Evolutionary conservation across 1,284 basidiomycete species (phyloP).

Genomic region (Taiwanofungus camphoratus): DNA sequence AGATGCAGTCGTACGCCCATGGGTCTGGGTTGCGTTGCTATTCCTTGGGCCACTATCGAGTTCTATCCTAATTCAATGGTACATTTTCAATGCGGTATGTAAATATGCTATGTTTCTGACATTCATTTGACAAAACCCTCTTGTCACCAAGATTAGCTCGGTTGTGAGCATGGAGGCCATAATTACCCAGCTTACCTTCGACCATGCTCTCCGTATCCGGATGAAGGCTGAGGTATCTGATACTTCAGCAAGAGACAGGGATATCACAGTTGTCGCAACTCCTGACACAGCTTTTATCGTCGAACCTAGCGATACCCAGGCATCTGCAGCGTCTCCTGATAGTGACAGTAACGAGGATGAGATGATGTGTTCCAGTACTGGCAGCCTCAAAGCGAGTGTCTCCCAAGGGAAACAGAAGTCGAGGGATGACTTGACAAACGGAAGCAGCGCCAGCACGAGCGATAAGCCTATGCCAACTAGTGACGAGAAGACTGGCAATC

Average conservation of each 20-base stretch:
- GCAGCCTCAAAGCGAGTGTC: background rate
- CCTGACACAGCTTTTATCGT: constrained; percentile 25
- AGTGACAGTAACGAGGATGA: constrained; percentile 14
- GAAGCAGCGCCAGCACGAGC: constrained; percentile 4
- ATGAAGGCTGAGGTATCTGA: constrained; percentile 46
- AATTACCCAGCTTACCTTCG: constrained; percentile 66
- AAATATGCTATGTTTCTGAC: background rate
- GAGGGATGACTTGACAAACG: constrained; percentile 8
- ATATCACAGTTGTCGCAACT: constrained; percentile 18
- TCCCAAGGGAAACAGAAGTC: constrained; percentile 19
- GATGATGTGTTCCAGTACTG: constrained; percentile 3
- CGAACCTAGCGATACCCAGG: constrained; percentile 12
- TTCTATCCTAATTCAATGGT: constrained; percentile 35
- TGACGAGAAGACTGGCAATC: constrained; percentile 27
- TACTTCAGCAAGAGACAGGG: constrained; percentile 12
- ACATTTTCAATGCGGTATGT: constrained; percentile 24
- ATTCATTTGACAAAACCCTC: background rate
- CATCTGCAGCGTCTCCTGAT: background rate
- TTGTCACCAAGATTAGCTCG: constrained; percentile 31
- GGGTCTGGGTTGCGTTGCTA: constrained; percentile 60
- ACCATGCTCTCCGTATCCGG: constrained; percentile 63
- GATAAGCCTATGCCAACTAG: background rate
- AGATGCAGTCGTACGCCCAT: constrained; percentile 34
- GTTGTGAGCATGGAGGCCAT: constrained; percentile 55
- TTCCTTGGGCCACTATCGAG: constrained; percentile 49